A percentile compares a stretch with the other conserved stretches of the same genome.
phyloP scores from a whole-genome alignment of 108 stramenopile genomes.

The Pseudonitzschia delicatissima region DNA sequence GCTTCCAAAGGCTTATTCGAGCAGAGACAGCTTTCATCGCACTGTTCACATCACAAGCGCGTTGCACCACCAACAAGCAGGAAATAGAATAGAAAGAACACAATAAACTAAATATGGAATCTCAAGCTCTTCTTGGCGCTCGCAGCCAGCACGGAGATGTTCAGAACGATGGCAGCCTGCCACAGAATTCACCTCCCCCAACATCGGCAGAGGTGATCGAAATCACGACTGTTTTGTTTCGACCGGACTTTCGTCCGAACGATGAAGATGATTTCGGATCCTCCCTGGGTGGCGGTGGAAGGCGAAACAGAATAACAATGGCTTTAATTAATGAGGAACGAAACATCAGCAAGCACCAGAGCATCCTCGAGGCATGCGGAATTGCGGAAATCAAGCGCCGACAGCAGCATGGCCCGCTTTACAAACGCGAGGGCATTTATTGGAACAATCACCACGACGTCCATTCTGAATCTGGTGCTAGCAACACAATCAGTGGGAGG shows the following conservation, averaged over 20 bases:
- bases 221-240: not conserved
- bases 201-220: no score
- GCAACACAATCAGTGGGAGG: not conserved
- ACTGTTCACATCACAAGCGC: no score
- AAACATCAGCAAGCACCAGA: not conserved
- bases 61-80: no score
- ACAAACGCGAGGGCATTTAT: not conserved
- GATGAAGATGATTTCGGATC: not conserved
- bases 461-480: not conserved
- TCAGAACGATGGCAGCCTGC: no score
- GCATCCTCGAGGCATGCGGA: not conserved
- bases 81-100: no score
- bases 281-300: not conserved
- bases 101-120: no score
- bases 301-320: not conserved
- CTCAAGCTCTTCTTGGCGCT: no score
- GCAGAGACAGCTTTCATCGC: no score
- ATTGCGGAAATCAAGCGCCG: not conserved
- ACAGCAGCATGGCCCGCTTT: not conserved
- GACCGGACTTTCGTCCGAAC: not conserved
- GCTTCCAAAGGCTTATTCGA: no score
- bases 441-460: not conserved
- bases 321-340: not conserved
- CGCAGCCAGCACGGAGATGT: no score
- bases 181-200: no score